Conservation (phyloP, 1,139 yeast genomes). For the Blastobotrys arbuscula region DNA sequence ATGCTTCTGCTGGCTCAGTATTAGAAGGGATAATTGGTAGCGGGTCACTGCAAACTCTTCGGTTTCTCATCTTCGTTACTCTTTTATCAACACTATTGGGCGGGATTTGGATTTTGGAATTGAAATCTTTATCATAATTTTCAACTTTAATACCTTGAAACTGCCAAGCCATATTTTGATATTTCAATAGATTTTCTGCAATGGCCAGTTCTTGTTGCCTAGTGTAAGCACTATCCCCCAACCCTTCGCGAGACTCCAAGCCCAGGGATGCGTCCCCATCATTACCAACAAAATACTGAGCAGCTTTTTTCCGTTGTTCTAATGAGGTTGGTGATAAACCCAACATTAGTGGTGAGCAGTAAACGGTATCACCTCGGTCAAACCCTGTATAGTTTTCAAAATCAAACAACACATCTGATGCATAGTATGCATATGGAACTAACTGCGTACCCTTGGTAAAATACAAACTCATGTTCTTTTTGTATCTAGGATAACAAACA, state of each 20-base stretch:
- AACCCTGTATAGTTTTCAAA: conserved; percentile 16
- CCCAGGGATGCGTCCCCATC: neutral
- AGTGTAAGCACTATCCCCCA: neutral
- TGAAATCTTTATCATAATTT: neutral
- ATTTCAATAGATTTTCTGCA: neutral
- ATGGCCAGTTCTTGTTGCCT: neutral
- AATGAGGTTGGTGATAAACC: conserved; percentile 3
- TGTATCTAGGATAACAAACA: conserved; percentile 27
- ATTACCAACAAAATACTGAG: neutral
- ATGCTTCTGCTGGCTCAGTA: too few relatives aligned
- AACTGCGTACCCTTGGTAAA: conserved; percentile 18
- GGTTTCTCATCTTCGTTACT: too few relatives aligned
- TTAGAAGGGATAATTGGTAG: too few relatives aligned
- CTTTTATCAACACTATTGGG: too few relatives aligned
- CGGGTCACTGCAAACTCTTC: too few relatives aligned
- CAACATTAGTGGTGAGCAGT: conserved; percentile 11
- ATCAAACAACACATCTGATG: conserved; percentile 17
- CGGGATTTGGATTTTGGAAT: too few relatives aligned
- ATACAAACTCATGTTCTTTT: conserved; percentile 22
- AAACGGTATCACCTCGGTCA: conserved; percentile 6
- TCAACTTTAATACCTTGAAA: conserved; percentile 3
- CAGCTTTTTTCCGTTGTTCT: neutral
- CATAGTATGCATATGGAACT: conserved; percentile 19
- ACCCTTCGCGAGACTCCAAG: neutral
- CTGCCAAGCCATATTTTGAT: neutral